Base-by-base conservation (phyloP, 345 rosid species). In the Excoecaria cochinchinensis region DNA sequence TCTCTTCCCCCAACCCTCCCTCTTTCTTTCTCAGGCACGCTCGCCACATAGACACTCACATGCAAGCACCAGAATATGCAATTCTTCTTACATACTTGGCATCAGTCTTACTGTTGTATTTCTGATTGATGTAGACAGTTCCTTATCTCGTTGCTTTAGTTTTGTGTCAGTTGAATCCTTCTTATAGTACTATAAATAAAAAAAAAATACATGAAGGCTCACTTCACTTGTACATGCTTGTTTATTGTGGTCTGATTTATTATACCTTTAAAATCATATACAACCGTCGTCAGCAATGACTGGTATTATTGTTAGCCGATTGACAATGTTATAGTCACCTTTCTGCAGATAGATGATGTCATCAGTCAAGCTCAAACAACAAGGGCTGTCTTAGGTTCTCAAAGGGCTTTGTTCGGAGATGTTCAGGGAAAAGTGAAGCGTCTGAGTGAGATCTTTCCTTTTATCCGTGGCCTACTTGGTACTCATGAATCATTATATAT, bases 291-390 rank as follows among this genome's bases (percentile, higher is more conserved):
- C 15, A 53, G 53, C 63, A 21, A 7, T 19, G 25, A 17, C 5
- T 74, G 55, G 69, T 71, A 46, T 67, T 72, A 57, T 48, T 24
- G 62, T 60, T 31, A n/a, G 73, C 59, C 67, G 38, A 53, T 48
- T 75, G 25, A 55, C 22, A 55, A 69, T 57, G 56, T 2, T 70
- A 36, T 47, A 47, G 78, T 80, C 66, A 39, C 46, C 65, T 76
- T 48, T 72, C 17, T 72, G 71, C 87, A 96, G 99, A 93, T 93
- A 75, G 97, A 93, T 84, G 98, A 96, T 69, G 98, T 96, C 36
- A 96, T 96, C 70, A 86, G 80, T 85, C 98, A 93, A 90, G 99
- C 97, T 77, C 97, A 96, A 84, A 81, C 97, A 14, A 92, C 99
- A 73, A 88, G 97, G 78, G 84, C 95, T 52, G 97, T 81, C 50